Evolutionary conservation across 108 stramenopile species (phyloP).

Genomic region (Cyclostephanos tholiformis): DNA sequence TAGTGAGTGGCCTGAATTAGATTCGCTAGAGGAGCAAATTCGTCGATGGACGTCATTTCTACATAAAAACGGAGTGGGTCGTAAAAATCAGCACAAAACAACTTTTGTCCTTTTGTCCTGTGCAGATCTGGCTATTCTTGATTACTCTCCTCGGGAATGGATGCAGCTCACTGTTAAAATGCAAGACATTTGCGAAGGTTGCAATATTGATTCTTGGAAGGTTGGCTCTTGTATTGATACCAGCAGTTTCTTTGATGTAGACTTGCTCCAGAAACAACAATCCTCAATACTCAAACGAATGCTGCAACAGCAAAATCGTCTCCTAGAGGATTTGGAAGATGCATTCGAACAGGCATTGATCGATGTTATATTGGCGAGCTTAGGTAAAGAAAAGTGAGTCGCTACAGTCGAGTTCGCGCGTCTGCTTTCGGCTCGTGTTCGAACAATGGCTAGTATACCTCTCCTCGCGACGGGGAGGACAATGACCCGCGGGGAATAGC

Average conservation of each 20-base stretch:
- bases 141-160: conserved; percentile 28
- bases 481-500: too few relatives aligned
- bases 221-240: conserved; percentile 23
- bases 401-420: neutral
- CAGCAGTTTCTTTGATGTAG: conserved; percentile 9
- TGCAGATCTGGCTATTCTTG: conserved; percentile 14
- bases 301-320: conserved; percentile 10
- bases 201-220: conserved; percentile 25
- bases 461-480: too few relatives aligned
- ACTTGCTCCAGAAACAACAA: neutral
- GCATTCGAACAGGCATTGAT: conserved; percentile 20
- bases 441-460: too few relatives aligned
- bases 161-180: conserved; percentile 13
- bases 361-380: conserved; percentile 10
- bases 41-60: conserved; percentile 19
- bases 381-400: neutral
- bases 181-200: conserved; percentile 19
- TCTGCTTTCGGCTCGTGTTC: too few relatives aligned
- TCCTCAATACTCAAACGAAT: conserved; percentile 15
- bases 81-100: neutral
- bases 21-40: conserved; percentile 23
- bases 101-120: conserved; percentile 16
- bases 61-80: neutral
- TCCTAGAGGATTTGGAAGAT: conserved; percentile 35
- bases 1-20: conserved; percentile 22